Conservation (phyloP, 2,329 filamentous ascomycete genomes). For the Ophiostoma pallidulum region DNA sequence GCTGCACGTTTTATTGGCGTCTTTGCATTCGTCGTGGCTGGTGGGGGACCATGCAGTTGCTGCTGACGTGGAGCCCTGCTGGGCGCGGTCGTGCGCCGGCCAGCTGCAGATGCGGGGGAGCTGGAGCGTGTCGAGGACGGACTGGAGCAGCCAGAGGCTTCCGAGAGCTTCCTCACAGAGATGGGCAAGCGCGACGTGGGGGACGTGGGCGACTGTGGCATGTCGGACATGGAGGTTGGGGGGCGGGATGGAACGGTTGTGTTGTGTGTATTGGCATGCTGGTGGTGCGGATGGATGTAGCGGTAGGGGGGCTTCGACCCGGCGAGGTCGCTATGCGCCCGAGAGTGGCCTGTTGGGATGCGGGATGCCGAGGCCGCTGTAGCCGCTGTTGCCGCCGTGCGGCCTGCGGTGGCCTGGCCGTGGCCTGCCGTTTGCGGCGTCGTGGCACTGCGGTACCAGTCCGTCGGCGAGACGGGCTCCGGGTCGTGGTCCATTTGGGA, state of each 20-base stretch:
- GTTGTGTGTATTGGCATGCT: background rate
- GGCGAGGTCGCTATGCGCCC: slow-evolving; percentile 54
- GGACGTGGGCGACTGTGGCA: slow-evolving; percentile 19
- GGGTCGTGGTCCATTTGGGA: slow-evolving; percentile 46
- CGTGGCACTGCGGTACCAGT: slow-evolving; percentile 46
- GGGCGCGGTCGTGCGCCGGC: slow-evolving; percentile 10
- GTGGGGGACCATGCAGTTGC: slow-evolving; percentile 27
- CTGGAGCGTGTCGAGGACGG: slow-evolving; percentile 45
- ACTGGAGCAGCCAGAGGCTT: slow-evolving; percentile 37
- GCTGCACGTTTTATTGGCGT: slow-evolving; percentile 27
- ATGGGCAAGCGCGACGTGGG: slow-evolving; percentile 30
- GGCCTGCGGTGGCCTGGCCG: background rate
- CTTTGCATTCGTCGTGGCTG: slow-evolving; percentile 29
- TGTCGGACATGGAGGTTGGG: slow-evolving; percentile 1
- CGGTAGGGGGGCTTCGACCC: slow-evolving; percentile 8
- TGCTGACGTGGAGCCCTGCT: slow-evolving; percentile 27
- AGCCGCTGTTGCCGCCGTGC: background rate
- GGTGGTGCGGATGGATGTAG: slow-evolving; percentile 1
- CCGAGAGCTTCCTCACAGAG: slow-evolving; percentile 31
- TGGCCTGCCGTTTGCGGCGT: background rate
- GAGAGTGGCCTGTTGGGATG: slow-evolving; percentile 26
- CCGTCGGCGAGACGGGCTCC: slow-evolving; percentile 55
- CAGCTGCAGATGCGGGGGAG: slow-evolving; percentile 43
- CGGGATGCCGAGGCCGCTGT: no score
- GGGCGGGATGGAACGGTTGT: background rate